These are phyloP conservation scores for Calocybe gangraenosa DNA, from an alignment of 768 basidiomycete genomes.

Conservation along the genomic window DNA sequence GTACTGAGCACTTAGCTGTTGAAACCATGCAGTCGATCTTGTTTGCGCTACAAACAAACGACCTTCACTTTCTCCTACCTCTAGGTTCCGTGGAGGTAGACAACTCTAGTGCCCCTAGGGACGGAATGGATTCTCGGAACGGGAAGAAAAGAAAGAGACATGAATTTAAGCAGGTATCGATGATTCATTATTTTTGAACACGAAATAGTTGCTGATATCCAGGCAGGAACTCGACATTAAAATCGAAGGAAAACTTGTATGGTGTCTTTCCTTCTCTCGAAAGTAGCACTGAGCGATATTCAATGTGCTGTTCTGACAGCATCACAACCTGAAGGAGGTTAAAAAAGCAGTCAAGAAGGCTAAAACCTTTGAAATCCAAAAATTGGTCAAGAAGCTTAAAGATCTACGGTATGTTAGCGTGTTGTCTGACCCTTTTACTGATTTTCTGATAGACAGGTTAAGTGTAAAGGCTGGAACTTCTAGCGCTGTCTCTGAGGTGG, in stretches of 20 bases:
- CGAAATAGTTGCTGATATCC: too few relatives aligned
- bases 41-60: too few relatives aligned
- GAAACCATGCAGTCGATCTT: too few relatives aligned
- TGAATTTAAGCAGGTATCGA: constrained; percentile 17
- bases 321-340: constrained; percentile 70
- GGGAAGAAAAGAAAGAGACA: constrained; percentile 42
- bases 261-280: constrained; percentile 18
- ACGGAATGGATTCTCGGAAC: constrained; percentile 8
- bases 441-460: neutral
- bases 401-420: constrained; percentile 45
- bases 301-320: constrained; percentile 40
- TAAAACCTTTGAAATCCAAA: constrained; percentile 75
- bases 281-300: constrained; percentile 1
- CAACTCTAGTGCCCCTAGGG: constrained; percentile 4
- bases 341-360: constrained; percentile 78
- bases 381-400: constrained; percentile 80
- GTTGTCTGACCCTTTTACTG: neutral
- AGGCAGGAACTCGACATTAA: constrained; percentile 35
- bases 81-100: too few relatives aligned
- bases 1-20: too few relatives aligned
- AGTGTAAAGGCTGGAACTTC: constrained; percentile 36
- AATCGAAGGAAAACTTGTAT: constrained; percentile 53
- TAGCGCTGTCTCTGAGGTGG: constrained; percentile 44
- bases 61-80: too few relatives aligned
- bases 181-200: too few relatives aligned